A percentile compares a stretch with the other conserved stretches of the same genome.
These are phyloP conservation scores for Daedaleopsis sinensis DNA, from an alignment of 768 basidiomycete genomes.

Conservation along the genomic window DNA sequence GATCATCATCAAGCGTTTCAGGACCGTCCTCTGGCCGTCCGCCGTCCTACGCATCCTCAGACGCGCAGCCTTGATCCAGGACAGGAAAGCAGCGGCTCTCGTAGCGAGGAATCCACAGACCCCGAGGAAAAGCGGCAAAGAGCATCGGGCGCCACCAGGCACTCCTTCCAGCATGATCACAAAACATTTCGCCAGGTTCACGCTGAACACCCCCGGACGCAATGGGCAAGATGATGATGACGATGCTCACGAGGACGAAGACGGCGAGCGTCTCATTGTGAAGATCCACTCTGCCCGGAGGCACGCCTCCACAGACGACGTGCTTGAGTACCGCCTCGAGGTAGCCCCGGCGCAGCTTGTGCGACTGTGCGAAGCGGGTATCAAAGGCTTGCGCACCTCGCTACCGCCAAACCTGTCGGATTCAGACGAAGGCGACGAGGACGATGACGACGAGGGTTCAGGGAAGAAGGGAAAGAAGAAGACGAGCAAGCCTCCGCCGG, in stretches of 20 bases:
- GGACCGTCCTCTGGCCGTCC: slow-evolving; percentile 81
- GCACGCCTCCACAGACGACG: slow-evolving; percentile 71
- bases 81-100: slow-evolving; percentile 29
- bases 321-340: slow-evolving; percentile 81
- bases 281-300: slow-evolving; percentile 67
- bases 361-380: slow-evolving; percentile 61
- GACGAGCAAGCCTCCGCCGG: slow-evolving; percentile 45
- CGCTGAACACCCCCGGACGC: slow-evolving; percentile 30
- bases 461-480: slow-evolving; percentile 37
- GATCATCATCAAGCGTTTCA: slow-evolving; percentile 80
- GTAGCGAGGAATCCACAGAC: slow-evolving; percentile 35
- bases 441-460: slow-evolving; percentile 53
- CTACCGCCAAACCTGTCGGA: slow-evolving; percentile 29
- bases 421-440: slow-evolving; percentile 38
- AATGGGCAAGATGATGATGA: slow-evolving; percentile 7
- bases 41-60: slow-evolving; percentile 72
- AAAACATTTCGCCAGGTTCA: slow-evolving; percentile 54
- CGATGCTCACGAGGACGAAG: slow-evolving; percentile 36
- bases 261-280: slow-evolving; percentile 51
- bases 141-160: slow-evolving; percentile 27
- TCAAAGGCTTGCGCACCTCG: slow-evolving; percentile 59
- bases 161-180: slow-evolving; percentile 56
- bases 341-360: slow-evolving; percentile 71
- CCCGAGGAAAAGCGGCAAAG: slow-evolving; percentile 41
- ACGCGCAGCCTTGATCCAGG: slow-evolving; percentile 57